Percentiles rank a stretch among this genome's conserved stretches.
phyloP scores from a whole-genome alignment of 352 stramenopile genomes.

The Phytophthora colocasiae region DNA sequence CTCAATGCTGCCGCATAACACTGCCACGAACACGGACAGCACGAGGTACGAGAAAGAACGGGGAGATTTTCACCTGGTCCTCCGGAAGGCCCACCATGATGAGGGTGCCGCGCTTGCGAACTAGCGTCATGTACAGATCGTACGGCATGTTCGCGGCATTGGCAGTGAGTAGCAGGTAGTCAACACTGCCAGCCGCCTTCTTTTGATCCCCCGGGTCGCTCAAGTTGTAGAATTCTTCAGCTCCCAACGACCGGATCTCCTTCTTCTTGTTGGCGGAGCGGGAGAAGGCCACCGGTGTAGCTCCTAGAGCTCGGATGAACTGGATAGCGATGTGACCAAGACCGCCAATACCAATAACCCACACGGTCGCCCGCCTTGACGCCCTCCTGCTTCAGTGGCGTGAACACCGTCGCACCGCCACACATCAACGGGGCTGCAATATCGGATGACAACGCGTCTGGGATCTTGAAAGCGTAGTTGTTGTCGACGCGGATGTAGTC shows the following conservation, averaged over 20 bases:
- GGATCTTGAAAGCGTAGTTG: slow-evolving; percentile 31
- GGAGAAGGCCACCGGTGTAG: slow-evolving; percentile 17
- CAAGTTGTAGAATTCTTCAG: slow-evolving; percentile 30
- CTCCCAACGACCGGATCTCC: slow-evolving; percentile 17
- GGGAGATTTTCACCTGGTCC: slow-evolving; percentile 44
- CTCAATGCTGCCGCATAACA: no score
- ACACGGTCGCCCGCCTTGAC: slow-evolving; percentile 28
- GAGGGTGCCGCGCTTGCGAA: slow-evolving; percentile 48
- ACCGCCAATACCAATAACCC: slow-evolving; percentile 54
- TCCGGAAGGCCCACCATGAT: slow-evolving; percentile 63
- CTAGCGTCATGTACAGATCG: slow-evolving; percentile 53
- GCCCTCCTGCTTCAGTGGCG: slow-evolving; percentile 25
- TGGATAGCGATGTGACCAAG: slow-evolving; percentile 48
- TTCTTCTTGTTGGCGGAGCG: slow-evolving; percentile 21
- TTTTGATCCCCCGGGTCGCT: slow-evolving; percentile 24
- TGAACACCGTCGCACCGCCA: slow-evolving; percentile 21
- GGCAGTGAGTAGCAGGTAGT: slow-evolving; percentile 82
- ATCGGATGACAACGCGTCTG: slow-evolving; percentile 12
- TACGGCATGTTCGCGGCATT: slow-evolving; percentile 57
- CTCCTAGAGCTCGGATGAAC: slow-evolving; percentile 45
- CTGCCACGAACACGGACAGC: no score
- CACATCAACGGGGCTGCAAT: slow-evolving; percentile 11
- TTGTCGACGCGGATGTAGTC: slow-evolving; percentile 35
- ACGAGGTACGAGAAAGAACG: no score
- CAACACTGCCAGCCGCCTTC: slow-evolving; percentile 35